Evolutionary conservation across 2,329 filamentous ascomycete species (phyloP).

Genomic region (Penicillium sp.): DNA sequence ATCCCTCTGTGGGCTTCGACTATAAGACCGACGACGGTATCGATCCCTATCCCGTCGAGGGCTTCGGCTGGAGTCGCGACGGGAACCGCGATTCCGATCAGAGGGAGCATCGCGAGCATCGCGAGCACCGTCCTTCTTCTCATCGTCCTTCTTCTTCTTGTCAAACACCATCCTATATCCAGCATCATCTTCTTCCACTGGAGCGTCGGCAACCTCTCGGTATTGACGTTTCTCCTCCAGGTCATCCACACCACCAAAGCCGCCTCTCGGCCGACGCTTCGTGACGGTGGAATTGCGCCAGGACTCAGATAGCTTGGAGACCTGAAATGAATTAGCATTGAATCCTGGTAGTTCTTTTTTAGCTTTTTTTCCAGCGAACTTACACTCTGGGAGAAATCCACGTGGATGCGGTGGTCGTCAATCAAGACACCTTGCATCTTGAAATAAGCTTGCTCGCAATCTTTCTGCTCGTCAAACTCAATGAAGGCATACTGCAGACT

Average conservation of each 20-base stretch:
- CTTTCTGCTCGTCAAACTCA: constrained; percentile 88
- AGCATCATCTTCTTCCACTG: constrained; percentile 49
- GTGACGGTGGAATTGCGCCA: constrained; percentile 86
- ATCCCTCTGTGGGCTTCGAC: constrained; percentile 29
- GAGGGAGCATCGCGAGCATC: constrained; percentile 33
- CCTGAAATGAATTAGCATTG: constrained; percentile 35
- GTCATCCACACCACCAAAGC: constrained; percentile 86
- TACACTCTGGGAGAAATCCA: constrained; percentile 97
- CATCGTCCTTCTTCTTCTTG: constrained; percentile 40
- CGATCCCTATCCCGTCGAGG: constrained; percentile 33
- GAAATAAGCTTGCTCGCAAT: constrained; percentile 93
- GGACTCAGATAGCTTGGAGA: constrained; percentile 78
- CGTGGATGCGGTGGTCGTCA: constrained; percentile 95
- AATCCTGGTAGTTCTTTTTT: background rate
- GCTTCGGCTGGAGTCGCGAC: constrained; percentile 34
- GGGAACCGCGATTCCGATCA: constrained; percentile 46
- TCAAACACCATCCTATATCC: constrained; percentile 82
- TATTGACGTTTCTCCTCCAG: constrained; percentile 93
- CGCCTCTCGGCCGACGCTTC: constrained; percentile 71
- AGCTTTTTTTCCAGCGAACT: constrained; percentile 36
- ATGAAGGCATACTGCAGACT: constrained; percentile 97
- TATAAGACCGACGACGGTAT: constrained; percentile 42
- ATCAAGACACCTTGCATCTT: constrained; percentile 99
- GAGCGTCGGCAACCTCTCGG: constrained; percentile 62
- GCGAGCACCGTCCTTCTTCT: too few species aligned